phyloP scores from a whole-genome alignment of 345 rosid species.

The Eutrema japonicum region DNA sequence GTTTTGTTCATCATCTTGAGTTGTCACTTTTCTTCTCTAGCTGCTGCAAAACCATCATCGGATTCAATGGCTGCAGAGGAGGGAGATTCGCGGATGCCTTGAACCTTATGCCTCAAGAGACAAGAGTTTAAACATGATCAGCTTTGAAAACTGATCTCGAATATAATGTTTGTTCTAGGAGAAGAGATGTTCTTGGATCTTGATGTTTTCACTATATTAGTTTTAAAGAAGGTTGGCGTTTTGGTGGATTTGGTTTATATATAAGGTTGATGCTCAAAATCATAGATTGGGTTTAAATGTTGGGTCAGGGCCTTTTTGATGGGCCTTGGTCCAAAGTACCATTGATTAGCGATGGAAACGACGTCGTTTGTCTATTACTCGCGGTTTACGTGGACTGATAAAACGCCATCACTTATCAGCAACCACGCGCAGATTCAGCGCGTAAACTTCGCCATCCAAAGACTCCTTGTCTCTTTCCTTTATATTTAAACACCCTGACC shows the following conservation, averaged over 20 bases:
- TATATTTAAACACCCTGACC: too few relatives aligned
- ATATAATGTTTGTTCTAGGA: slow-evolving; percentile 21
- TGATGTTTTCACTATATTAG: background rate
- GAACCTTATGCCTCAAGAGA: slow-evolving; percentile 21
- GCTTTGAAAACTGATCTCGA: slow-evolving; percentile 25
- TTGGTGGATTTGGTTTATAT: background rate
- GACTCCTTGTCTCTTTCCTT: too few relatives aligned
- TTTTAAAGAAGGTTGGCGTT: background rate
- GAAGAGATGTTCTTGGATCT: slow-evolving; percentile 1
- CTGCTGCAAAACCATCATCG: slow-evolving; percentile 20
- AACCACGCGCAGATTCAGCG: background rate
- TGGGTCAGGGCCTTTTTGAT: background rate
- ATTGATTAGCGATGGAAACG: background rate
- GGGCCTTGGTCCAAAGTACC: background rate
- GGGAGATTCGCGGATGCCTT: slow-evolving; percentile 30
- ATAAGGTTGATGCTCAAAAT: background rate
- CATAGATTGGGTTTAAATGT: background rate
- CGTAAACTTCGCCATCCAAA: too few relatives aligned
- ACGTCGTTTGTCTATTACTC: background rate
- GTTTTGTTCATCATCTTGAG: background rate
- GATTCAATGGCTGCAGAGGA: slow-evolving; percentile 38
- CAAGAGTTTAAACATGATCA: slow-evolving; percentile 26
- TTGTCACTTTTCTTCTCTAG: slow-evolving; percentile 28
- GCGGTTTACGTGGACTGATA: too few relatives aligned
- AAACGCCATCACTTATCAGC: background rate